These are phyloP conservation scores for Microsporum ferrugineum DNA, from an alignment of 2,329 filamentous ascomycete species.

Conservation along the genomic window DNA sequence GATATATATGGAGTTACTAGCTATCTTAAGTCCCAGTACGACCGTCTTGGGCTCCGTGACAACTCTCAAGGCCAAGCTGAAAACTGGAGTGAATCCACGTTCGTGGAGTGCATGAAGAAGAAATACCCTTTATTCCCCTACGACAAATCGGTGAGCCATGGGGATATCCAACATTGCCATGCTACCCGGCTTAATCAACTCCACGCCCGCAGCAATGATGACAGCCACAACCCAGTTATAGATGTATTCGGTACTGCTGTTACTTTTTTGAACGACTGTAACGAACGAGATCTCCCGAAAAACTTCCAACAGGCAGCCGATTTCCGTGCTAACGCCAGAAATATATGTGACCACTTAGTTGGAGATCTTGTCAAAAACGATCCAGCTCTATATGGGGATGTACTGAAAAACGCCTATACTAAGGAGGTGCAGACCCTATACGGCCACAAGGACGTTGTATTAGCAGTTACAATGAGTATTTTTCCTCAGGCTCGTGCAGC, in stretches of 20 bases:
- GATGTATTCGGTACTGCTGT: not conserved
- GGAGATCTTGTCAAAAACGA: not conserved
- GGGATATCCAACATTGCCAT: not conserved
- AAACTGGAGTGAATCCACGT: not conserved
- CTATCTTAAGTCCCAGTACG: not conserved
- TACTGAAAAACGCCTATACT: not conserved
- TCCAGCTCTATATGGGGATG: not conserved
- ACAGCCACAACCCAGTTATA: not conserved
- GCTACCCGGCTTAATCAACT: not conserved
- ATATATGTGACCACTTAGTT: not conserved
- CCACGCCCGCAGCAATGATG: not conserved
- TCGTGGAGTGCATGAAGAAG: not conserved
- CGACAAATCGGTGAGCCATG: not conserved
- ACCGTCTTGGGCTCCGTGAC: not conserved
- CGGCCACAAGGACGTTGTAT: not conserved
- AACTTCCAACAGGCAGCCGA: not conserved
- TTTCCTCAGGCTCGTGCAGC: not conserved
- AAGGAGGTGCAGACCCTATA: not conserved
- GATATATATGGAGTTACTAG: not conserved
- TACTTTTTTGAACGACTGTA: not conserved
- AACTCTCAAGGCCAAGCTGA: not conserved
- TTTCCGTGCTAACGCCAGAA: not conserved
- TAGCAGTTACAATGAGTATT: not conserved
- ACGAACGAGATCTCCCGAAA: not conserved
- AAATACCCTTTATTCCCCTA: not conserved